These are phyloP conservation scores for Colletotrichum graminicola DNA, from an alignment of 2,329 filamentous ascomycete species.

Conservation along the genomic window DNA sequence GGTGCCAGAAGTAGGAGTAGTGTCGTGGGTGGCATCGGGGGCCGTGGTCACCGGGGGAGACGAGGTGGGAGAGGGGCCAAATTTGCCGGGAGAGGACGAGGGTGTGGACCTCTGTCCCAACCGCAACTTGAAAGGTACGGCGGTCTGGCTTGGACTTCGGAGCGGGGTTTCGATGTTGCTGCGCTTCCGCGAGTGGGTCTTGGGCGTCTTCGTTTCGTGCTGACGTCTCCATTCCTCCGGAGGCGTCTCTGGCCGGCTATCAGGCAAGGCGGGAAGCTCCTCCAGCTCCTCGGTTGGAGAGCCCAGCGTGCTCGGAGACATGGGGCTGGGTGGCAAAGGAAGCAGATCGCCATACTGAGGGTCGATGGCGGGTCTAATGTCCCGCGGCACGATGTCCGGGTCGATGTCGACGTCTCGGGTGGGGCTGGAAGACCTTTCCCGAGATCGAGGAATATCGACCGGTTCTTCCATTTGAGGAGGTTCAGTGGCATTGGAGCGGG, in stretches of 20 bases:
- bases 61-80: constrained; percentile 55
- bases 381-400: constrained; percentile 68
- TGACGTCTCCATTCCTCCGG: constrained; percentile 60
- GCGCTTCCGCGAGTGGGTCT: constrained; percentile 61
- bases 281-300: constrained; percentile 58
- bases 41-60: constrained; percentile 50
- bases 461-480: constrained; percentile 55
- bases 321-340: constrained; percentile 72
- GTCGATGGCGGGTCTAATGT: constrained; percentile 75
- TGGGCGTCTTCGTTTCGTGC: constrained; percentile 55
- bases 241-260: constrained; percentile 70
- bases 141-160: constrained; percentile 68
- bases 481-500: constrained; percentile 62
- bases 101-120: constrained; percentile 59
- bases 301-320: constrained; percentile 70
- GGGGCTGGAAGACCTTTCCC: constrained; percentile 27
- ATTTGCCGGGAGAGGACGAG: constrained; percentile 57
- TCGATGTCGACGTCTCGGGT: constrained; percentile 57
- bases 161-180: constrained; percentile 61
- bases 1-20: constrained; percentile 4
- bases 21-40: constrained; percentile 48
- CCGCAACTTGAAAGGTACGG: constrained; percentile 69
- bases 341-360: constrained; percentile 75
- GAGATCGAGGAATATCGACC: constrained; percentile 10
- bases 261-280: constrained; percentile 67